A percentile compares a stretch with the other conserved stretches of the same genome.
phyloP scores from a whole-genome alignment of 2,329 filamentous ascomycete genomes.

The Botrytis porri region DNA sequence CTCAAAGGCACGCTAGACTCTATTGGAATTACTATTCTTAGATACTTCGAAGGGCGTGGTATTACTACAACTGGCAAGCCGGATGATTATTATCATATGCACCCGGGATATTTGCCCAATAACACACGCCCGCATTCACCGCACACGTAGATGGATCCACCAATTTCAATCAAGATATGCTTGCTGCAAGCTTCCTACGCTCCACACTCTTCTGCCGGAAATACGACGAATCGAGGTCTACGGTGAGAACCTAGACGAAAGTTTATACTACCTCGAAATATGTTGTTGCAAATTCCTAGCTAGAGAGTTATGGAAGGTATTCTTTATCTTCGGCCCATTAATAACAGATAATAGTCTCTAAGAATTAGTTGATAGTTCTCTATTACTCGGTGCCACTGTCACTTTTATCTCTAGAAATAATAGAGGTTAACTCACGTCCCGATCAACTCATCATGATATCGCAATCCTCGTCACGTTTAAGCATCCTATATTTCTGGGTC shows the following conservation, averaged over 20 bases:
- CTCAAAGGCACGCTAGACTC: not conserved
- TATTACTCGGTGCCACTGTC: not conserved
- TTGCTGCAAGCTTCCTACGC: not conserved
- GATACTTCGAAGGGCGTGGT: not conserved
- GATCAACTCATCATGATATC: not conserved
- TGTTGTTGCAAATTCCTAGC: not conserved
- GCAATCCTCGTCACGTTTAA: not conserved
- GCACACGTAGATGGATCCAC: not conserved
- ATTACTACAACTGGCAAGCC: not conserved
- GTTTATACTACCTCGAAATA: not conserved
- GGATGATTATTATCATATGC: not conserved
- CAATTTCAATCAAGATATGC: not conserved
- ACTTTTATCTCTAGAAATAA: not conserved
- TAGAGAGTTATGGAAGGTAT: not conserved
- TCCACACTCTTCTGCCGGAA: not conserved
- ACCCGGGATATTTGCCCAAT: not conserved
- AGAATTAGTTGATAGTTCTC: not conserved
- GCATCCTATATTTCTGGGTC: not conserved
- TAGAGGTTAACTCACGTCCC: not conserved
- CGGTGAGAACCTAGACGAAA: not conserved
- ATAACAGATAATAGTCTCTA: not conserved
- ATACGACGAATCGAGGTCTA: not conserved
- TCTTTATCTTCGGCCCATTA: not conserved
- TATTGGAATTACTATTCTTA: not conserved
- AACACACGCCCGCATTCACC: not conserved